Evolutionary conservation across 192 early-diverging fungal species (phyloP).

Genomic region (Rhizophagus sp.): DNA sequence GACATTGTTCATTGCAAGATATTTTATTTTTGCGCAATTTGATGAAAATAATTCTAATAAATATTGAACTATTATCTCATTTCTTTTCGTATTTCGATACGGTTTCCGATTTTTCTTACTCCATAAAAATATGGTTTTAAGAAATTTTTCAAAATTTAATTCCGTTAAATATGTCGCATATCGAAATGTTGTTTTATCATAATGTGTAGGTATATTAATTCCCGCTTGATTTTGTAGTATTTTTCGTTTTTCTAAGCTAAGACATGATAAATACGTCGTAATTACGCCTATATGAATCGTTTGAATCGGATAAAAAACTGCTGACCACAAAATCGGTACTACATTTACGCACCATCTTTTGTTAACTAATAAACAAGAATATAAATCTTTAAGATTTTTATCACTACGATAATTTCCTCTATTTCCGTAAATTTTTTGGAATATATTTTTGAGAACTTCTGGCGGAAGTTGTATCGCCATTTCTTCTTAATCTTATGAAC

Average conservation of each 20-base stretch:
- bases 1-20: constrained; percentile 6
- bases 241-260: background rate
- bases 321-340: constrained; percentile 11
- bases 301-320: constrained; percentile 7
- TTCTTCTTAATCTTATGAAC: too few relatives aligned
- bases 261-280: background rate
- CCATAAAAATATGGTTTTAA: constrained; percentile 12
- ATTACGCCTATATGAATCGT: background rate
- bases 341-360: background rate
- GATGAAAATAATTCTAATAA: constrained; percentile 15
- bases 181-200: background rate
- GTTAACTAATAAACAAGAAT: constrained; percentile 9
- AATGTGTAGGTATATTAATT: background rate
- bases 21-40: background rate
- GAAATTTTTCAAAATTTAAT: constrained; percentile 23
- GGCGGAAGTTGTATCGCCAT: background rate
- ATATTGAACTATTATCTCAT: background rate
- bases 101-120: constrained; percentile 3
- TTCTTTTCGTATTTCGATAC: background rate
- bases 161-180: background rate
- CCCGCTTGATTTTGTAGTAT: background rate
- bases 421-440: background rate
- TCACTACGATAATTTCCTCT: background rate
- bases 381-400: background rate
- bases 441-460: background rate